Evolutionary conservation across 1,139 yeast species (phyloP), one percentile per base, ranked within the genome.

Genomic region (Scheffersomyces segobiensis): DNA sequence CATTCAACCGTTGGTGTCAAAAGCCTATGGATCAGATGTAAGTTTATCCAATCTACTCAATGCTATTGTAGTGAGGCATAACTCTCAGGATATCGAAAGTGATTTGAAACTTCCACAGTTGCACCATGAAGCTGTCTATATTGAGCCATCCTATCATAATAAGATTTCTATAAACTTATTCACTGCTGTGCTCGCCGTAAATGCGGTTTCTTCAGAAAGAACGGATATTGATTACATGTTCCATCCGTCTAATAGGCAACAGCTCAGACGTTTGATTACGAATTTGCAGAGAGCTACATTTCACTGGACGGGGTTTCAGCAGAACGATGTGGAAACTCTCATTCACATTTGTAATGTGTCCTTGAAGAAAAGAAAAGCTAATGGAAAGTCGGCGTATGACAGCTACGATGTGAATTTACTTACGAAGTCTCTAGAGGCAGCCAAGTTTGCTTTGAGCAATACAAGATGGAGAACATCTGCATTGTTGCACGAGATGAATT

Each of bases 251-350:
- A 87, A 87, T 63, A 76, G 84, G 52, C 73, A 69, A 48, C 87
- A 87, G 61, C 70, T 88, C 53, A 74, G 88, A 60, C 71, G 87
- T 54, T 77, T 88, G 63, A 80, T 88, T 10, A 80, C 84, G 1
- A 88, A 88, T 65, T 68, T 88, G 52, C 90, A 86, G 67, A 76
- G 88, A 59, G 87, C 90, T 0, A 86, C 93, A 0, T 87, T 88
- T 66, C 87, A 86, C 65, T 88, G 93, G 93, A 86, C 91, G 1
- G 92, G 92, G 0, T 88, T 88, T 65, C 79, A 87, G 39, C 80
- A 79, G 51, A 78, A 76, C 50, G 90, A 87, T 68, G 75, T 86
- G 17, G 83, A 83, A 53, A 78, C 82, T 22, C 73, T 87, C 65
- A 68, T 83, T 3, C 72, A 75, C 50, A 81, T 87, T 46, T 81